Evolutionary conservation across 2,329 filamentous ascomycete genomes (phyloP), one percentile per base, ranked within the genome.

Genomic region (Calonectria pseudoturangicola): DNA sequence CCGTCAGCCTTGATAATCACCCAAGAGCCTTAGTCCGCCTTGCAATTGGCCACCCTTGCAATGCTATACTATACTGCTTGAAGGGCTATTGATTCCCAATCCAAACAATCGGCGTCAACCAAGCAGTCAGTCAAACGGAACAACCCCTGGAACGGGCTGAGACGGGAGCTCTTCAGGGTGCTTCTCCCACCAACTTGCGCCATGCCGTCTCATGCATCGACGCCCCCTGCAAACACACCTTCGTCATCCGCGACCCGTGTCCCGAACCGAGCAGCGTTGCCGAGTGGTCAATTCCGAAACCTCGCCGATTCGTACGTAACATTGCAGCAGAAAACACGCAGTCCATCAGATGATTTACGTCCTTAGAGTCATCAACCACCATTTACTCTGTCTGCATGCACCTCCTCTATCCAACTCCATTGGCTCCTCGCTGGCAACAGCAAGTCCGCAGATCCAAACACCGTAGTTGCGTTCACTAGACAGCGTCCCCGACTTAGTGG

Each of bases 191-290:
- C 12, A 39, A 27, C 54, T 16, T 60, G 54, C 54, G 21, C 33
- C 54, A 39, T 27, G n/a, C 47, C 54, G 8, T 36, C 8, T 36
- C 33, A 28, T 62, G 30, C 39, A 21, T 30, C 10, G 33, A 21
- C 28, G 50, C 43, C 41, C 69, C 63, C 60, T 33, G 39, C 25
- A 28, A 2, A 30, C 39, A 50, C 62, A 25, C 43, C 13, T 7
- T 66, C 50, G 62, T 70, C 68, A 70, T 51, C 30, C 68, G 51
- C 56, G 41, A 41, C 41, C 56, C 21, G 47, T 66, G 21, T 41
- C 48, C 68, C 68, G 68, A 60, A 27, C 68, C 68, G 62, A 66
- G 15, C n/a, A 43, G 27, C 62, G 48, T 56, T 70, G 45, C 68
- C 68, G 68, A 60, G 50, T 27, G 33, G 25, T 50, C 43, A 36